A percentile compares a stretch with the other conserved stretches of the same genome.
Evolutionary conservation across 2,329 filamentous ascomycete genomes (phyloP).

Genomic region (Fusarium secorum): DNA sequence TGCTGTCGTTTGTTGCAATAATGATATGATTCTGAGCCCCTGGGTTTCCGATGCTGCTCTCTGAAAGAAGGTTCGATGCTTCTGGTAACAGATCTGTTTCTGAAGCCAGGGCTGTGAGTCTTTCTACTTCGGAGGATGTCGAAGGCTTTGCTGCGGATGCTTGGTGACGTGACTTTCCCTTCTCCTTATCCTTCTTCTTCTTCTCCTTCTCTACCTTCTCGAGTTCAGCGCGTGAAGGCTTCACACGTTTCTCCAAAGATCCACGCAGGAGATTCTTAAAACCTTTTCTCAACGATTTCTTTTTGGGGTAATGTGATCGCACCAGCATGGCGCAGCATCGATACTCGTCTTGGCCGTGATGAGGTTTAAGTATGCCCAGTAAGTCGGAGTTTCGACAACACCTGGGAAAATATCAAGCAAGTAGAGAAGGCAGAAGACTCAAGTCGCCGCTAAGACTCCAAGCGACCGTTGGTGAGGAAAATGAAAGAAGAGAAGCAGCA

Average conservation of each 20-base stretch:
- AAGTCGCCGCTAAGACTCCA: not conserved
- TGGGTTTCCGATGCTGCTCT: not conserved
- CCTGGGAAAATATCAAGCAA: not conserved
- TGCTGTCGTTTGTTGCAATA: not conserved
- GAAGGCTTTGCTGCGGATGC: not conserved
- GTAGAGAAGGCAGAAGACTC: not conserved
- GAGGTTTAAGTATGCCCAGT: not conserved
- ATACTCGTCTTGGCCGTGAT: not conserved
- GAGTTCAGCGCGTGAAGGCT: not conserved
- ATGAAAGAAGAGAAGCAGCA: not conserved
- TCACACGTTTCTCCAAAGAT: not conserved
- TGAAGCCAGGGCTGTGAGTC: not conserved
- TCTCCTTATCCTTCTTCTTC: not conserved
- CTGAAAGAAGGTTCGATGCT: not conserved
- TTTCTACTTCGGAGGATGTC: not conserved
- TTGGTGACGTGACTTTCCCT: not conserved
- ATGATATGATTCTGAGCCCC: not conserved
- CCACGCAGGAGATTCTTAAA: not conserved
- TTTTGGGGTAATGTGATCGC: not conserved
- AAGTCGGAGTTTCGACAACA: not conserved
- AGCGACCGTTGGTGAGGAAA: not conserved
- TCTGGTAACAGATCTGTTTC: too few relatives aligned
- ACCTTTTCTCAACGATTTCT: not conserved
- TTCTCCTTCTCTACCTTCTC: not conserved
- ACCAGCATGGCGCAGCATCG: not conserved